A percentile compares a stretch with the other conserved stretches of the same genome.
phyloP scores from a whole-genome alignment of 2,329 filamentous ascomycete species.

The Akanthomyces lecanii region DNA sequence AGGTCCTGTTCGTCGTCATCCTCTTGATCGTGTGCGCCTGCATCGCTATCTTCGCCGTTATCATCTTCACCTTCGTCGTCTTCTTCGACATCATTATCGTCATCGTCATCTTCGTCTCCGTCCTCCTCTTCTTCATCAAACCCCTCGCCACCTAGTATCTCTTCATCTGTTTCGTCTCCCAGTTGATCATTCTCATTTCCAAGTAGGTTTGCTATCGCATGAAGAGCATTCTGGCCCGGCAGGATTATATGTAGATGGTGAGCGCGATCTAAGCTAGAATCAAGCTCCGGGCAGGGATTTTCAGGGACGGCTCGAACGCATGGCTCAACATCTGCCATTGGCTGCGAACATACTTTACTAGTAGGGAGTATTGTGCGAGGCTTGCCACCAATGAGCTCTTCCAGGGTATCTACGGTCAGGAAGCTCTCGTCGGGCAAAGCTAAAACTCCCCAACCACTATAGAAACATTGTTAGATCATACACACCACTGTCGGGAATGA shows the following conservation, averaged over 20 bases:
- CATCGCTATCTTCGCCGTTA: constrained; percentile 7
- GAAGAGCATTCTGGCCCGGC: constrained; percentile 5
- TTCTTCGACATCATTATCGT: neutral
- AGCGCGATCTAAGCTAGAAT: neutral
- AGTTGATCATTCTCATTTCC: neutral
- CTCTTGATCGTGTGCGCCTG: constrained; percentile 20
- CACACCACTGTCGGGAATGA: neutral
- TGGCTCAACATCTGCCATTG: constrained; percentile 26
- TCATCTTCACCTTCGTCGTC: neutral
- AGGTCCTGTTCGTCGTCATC: neutral
- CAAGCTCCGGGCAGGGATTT: constrained; percentile 27
- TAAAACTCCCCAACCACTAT: constrained; percentile 47
- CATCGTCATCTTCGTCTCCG: neutral
- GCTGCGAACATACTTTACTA: constrained; percentile 11
- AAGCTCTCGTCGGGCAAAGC: constrained; percentile 43
- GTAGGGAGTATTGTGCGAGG: constrained; percentile 19
- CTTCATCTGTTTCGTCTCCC: constrained; percentile 11
- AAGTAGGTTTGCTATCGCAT: constrained; percentile 1
- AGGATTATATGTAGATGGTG: neutral
- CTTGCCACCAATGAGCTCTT: constrained; percentile 32
- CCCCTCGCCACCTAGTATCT: constrained; percentile 15
- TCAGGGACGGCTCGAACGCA: constrained; percentile 22
- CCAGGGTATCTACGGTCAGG: constrained; percentile 30
- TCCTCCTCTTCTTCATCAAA: constrained; percentile 18
- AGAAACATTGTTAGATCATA: constrained; percentile 1